phyloP scores from a whole-genome alignment of 805 yeast species.

The Suhomyces xylopsoci region DNA sequence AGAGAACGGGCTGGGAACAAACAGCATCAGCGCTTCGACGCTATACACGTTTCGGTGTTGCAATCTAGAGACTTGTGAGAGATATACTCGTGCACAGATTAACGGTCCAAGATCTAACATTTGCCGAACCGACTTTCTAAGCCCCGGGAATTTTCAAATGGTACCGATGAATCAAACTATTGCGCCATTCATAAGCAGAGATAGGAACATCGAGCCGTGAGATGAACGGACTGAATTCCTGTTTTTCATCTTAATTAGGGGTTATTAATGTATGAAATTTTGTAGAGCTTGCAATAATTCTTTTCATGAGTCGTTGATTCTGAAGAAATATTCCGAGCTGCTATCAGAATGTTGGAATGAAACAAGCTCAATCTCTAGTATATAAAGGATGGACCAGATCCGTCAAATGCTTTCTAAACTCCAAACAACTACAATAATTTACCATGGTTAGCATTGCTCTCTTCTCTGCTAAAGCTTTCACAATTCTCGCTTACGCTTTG shows the following conservation, averaged over 20 bases:
- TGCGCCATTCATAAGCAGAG: not conserved
- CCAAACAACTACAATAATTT: not conserved
- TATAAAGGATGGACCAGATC: not conserved
- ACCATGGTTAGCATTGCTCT: not conserved
- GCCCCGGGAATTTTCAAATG: too few species aligned
- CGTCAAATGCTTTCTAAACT: not conserved
- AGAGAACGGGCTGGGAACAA: not conserved
- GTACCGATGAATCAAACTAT: not conserved
- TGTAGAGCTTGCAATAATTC: not conserved
- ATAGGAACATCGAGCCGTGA: not conserved
- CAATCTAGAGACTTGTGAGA: not conserved
- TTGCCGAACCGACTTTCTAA: too few species aligned
- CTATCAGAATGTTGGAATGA: not conserved
- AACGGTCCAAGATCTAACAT: not conserved
- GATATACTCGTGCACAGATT: not conserved
- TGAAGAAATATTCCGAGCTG: not conserved
- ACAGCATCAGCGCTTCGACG: not conserved
- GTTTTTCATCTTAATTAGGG: not conserved
- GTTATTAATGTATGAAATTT: not conserved
- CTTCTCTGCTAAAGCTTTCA: not conserved
- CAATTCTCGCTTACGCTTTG: not conserved
- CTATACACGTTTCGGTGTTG: not conserved
- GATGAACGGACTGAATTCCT: not conserved
- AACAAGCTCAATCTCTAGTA: not conserved
- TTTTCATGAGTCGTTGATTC: not conserved